Conservation (phyloP, 352 stramenopile genomes). For the Phytopythium aichiense region DNA sequence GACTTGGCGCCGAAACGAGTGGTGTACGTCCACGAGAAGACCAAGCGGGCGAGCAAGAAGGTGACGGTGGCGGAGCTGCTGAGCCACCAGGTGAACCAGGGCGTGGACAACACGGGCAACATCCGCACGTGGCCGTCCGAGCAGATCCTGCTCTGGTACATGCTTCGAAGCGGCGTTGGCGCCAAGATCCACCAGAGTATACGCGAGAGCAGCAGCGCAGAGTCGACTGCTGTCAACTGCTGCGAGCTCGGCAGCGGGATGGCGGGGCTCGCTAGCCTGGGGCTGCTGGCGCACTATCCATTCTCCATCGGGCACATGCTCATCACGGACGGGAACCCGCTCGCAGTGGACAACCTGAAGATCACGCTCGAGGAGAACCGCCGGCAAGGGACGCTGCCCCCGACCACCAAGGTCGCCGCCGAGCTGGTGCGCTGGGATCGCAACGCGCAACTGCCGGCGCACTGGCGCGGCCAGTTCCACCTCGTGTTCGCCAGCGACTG, state of each 20-base stretch:
- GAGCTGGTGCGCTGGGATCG: constrained; percentile 76
- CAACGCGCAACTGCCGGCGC: constrained; percentile 15
- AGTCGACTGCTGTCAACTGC: constrained; percentile 20
- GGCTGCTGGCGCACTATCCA: constrained; percentile 43
- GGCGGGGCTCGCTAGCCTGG: constrained; percentile 64
- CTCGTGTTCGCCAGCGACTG: constrained; percentile 82
- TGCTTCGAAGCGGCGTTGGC: constrained; percentile 42
- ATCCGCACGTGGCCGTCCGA: constrained; percentile 85
- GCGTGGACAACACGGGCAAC: constrained; percentile 88
- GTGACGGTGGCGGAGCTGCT: constrained; percentile 62
- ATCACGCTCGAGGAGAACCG: constrained; percentile 59
- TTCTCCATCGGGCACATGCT: constrained; percentile 40
- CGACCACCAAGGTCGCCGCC: constrained; percentile 10
- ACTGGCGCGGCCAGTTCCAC: constrained; percentile 58
- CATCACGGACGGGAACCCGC: constrained; percentile 74
- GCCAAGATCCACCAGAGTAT: constrained; percentile 16
- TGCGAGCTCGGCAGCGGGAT: constrained; percentile 79
- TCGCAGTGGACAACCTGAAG: constrained; percentile 61
- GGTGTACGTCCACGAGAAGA: constrained; percentile 70
- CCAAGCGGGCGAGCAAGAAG: constrained; percentile 29
- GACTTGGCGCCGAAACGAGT: background rate
- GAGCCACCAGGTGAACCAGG: constrained; percentile 72
- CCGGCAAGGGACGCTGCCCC: constrained; percentile 15
- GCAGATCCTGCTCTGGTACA: constrained; percentile 59
- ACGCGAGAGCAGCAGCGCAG: background rate